Percentiles rank a stretch among this genome's conserved stretches.
These are phyloP conservation scores for Phaeosphaeria sp. DNA, from an alignment of 2,329 filamentous ascomycete genomes.

Conservation along the genomic window DNA sequence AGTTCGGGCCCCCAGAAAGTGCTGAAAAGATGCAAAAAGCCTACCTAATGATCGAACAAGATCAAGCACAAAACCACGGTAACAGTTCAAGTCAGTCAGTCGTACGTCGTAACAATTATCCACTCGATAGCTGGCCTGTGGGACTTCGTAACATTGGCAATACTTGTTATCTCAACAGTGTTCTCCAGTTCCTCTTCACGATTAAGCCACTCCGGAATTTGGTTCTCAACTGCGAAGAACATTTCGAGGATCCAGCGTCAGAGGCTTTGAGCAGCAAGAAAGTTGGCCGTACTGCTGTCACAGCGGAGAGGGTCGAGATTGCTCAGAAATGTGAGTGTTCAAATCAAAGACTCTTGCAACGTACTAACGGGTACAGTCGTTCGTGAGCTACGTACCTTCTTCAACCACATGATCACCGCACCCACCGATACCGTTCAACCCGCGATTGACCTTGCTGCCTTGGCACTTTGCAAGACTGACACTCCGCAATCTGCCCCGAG, in stretches of 20 bases:
- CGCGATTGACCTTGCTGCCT: slow-evolving; percentile 77
- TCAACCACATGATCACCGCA: slow-evolving; percentile 72
- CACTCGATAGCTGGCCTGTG: slow-evolving; percentile 70
- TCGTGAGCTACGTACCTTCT: slow-evolving; percentile 74
- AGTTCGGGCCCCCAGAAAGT: slow-evolving; percentile 53
- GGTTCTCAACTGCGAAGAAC: slow-evolving; percentile 75
- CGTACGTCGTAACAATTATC: slow-evolving; percentile 31
- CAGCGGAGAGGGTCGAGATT: slow-evolving; percentile 63
- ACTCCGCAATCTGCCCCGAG: slow-evolving; percentile 42
- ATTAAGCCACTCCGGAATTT: slow-evolving; percentile 81
- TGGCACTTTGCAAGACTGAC: slow-evolving; percentile 72
- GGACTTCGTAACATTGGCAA: slow-evolving; percentile 94
- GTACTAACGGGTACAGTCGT: slow-evolving; percentile 64
- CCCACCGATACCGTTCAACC: slow-evolving; percentile 70
- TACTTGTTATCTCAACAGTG: slow-evolving; percentile 96
- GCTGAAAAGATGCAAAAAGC: slow-evolving; percentile 55
- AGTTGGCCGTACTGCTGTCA: slow-evolving; percentile 76
- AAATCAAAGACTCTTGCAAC: neutral
- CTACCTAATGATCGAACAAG: slow-evolving; percentile 52
- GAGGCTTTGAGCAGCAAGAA: slow-evolving; percentile 70
- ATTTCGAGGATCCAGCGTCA: slow-evolving; percentile 71
- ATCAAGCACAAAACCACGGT: slow-evolving; percentile 34
- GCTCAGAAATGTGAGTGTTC: slow-evolving; percentile 74
- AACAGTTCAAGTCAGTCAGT: slow-evolving; percentile 21
- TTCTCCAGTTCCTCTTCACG: slow-evolving; percentile 94